Percentiles rank a stretch among this genome's conserved stretches.
Evolutionary conservation across 768 basidiomycete genomes (phyloP).

Genomic region (Tylopilus sp.): DNA sequence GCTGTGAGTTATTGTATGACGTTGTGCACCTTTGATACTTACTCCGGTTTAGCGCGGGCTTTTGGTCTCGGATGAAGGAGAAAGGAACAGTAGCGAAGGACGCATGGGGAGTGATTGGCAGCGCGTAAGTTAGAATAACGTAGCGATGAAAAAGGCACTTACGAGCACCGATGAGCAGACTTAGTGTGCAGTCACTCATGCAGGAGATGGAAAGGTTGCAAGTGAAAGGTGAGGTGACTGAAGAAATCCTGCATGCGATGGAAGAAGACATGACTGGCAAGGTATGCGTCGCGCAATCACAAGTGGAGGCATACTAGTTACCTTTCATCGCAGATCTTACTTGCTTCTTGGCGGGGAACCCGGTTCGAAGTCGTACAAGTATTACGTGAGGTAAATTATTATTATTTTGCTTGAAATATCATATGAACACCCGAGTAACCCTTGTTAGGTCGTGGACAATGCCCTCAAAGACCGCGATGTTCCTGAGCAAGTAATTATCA

Average conservation of each 20-base stretch:
- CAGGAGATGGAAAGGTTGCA: slow-evolving; percentile 91
- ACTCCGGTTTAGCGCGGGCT: slow-evolving; percentile 60
- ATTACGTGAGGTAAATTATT: slow-evolving; percentile 55
- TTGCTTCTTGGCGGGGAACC: slow-evolving; percentile 97
- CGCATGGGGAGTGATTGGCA: slow-evolving; percentile 94
- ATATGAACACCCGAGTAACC: not conserved
- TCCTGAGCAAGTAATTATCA: slow-evolving; percentile 65
- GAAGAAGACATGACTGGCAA: slow-evolving; percentile 95
- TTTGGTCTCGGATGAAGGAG: slow-evolving; percentile 92
- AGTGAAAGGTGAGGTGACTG: slow-evolving; percentile 81
- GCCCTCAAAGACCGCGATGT: slow-evolving; percentile 79
- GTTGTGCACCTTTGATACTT: slow-evolving; percentile 1
- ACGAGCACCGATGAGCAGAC: slow-evolving; percentile 33
- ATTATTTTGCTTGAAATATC: slow-evolving; percentile 2
- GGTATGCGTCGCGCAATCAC: slow-evolving; percentile 35
- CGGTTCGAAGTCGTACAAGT: slow-evolving; percentile 93
- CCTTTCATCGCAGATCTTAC: slow-evolving; percentile 59
- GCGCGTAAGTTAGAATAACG: slow-evolving; percentile 61
- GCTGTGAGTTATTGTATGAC: slow-evolving; percentile 54
- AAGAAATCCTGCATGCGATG: slow-evolving; percentile 80
- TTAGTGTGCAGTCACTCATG: slow-evolving; percentile 22
- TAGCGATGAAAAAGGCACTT: slow-evolving; percentile 55
- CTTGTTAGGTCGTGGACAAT: slow-evolving; percentile 65
- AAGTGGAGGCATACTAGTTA: not conserved
- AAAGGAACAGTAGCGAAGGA: slow-evolving; percentile 92